Evolutionary conservation across 2,329 filamentous ascomycete species (phyloP).

Genomic region (Calonectria crousiana): DNA sequence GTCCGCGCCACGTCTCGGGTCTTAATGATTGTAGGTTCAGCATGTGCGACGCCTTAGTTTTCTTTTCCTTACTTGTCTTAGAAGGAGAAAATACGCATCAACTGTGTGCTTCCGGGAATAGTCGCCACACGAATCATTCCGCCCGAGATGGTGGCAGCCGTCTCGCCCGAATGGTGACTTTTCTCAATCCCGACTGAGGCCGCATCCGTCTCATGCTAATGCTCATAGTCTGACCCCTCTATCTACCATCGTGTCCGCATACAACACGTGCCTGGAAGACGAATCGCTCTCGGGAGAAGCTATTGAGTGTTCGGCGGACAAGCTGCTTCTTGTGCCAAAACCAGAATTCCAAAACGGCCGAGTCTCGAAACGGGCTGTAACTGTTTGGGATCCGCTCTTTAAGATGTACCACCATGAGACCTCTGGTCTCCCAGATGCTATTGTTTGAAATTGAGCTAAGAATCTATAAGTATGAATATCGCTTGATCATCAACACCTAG

Average conservation of each 20-base stretch:
- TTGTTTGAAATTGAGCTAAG: neutral
- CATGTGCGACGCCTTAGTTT: neutral
- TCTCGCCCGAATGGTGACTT: slow-evolving; percentile 48
- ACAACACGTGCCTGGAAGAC: slow-evolving; percentile 60
- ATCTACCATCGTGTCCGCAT: slow-evolving; percentile 58
- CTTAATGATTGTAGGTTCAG: slow-evolving; percentile 45
- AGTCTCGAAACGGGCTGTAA: slow-evolving; percentile 55
- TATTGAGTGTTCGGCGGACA: slow-evolving; percentile 58
- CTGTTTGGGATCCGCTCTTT: slow-evolving; percentile 63
- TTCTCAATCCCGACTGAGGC: neutral
- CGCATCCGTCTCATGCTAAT: neutral
- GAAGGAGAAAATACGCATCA: slow-evolving; percentile 63
- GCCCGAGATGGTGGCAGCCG: slow-evolving; percentile 56
- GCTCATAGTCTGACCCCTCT: slow-evolving; percentile 53
- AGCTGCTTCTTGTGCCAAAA: slow-evolving; percentile 36
- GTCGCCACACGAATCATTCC: slow-evolving; percentile 60
- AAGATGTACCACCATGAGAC: slow-evolving; percentile 57
- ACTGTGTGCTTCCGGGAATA: slow-evolving; percentile 61
- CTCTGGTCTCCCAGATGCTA: slow-evolving; percentile 54
- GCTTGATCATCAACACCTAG: too few relatives aligned
- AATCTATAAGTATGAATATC: neutral
- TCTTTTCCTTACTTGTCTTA: neutral
- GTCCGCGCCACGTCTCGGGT: slow-evolving; percentile 53
- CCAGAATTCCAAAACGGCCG: slow-evolving; percentile 54
- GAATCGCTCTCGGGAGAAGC: slow-evolving; percentile 54